Percentiles rank a stretch among this genome's conserved stretches.
phyloP scores from a whole-genome alignment of 192 early-diverging fungal genomes.

The Podochytrium sp. region DNA sequence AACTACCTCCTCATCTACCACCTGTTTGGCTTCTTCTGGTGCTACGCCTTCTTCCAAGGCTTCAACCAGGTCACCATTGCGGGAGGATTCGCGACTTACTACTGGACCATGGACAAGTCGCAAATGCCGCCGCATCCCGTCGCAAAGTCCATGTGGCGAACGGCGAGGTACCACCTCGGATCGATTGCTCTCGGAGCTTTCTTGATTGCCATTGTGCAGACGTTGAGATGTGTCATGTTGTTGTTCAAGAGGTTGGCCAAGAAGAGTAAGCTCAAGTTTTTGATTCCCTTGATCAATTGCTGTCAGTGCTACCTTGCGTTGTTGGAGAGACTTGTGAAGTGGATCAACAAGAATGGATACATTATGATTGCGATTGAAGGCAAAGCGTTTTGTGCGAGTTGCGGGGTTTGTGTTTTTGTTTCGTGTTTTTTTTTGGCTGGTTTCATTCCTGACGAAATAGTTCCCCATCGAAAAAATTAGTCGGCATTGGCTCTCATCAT shows the following conservation, averaged over 20 bases:
- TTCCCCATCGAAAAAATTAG: neutral
- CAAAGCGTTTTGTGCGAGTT: constrained; percentile 54
- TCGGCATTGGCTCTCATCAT: constrained; percentile 47
- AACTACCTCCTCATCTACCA: constrained; percentile 54
- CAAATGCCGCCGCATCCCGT: constrained; percentile 15
- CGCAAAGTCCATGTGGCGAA: constrained; percentile 36
- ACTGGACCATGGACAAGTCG: constrained; percentile 59
- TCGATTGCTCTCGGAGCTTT: constrained; percentile 57
- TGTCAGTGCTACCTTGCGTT: constrained; percentile 43
- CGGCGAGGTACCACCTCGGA: constrained; percentile 56
- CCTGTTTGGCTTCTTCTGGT: constrained; percentile 63
- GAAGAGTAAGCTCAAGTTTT: constrained; percentile 31
- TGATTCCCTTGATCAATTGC: constrained; percentile 24
- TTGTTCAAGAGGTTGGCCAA: constrained; percentile 38
- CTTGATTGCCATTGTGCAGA: constrained; percentile 55
- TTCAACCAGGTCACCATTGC: constrained; percentile 52
- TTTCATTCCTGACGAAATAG: neutral
- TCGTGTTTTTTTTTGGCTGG: no score
- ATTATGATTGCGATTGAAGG: constrained; percentile 59
- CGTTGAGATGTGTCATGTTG: constrained; percentile 49
- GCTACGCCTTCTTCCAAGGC: constrained; percentile 50
- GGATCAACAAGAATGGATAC: constrained; percentile 64
- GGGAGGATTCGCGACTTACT: constrained; percentile 56
- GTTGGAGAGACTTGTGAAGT: constrained; percentile 52
- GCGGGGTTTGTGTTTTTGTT: no score